Percentiles rank a stretch among this genome's conserved stretches.
These are phyloP conservation scores for Termitomyces sp. DNA, from an alignment of 768 basidiomycete genomes.

Conservation along the genomic window DNA sequence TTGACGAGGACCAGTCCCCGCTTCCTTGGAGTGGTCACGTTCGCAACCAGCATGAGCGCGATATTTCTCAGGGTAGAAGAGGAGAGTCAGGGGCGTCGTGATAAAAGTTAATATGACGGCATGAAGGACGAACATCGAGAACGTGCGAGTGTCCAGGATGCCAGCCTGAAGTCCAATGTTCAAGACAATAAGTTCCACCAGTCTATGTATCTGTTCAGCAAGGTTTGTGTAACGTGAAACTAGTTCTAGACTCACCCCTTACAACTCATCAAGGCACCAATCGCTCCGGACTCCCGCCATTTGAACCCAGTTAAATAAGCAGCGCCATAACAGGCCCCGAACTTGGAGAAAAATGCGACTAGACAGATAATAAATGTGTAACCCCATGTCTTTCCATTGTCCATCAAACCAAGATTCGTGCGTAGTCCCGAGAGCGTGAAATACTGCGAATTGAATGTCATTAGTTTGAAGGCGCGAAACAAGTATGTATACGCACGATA, in stretches of 20 bases:
- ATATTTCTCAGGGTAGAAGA: constrained; percentile 68
- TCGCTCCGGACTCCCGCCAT: constrained; percentile 74
- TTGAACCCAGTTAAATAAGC: constrained; percentile 64
- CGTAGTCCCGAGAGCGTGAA: constrained; percentile 75
- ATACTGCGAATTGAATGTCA: constrained; percentile 45
- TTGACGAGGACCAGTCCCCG: constrained; percentile 15
- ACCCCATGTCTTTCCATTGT: constrained; percentile 78
- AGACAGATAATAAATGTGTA: constrained; percentile 72
- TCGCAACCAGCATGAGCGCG: constrained; percentile 35
- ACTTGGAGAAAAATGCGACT: constrained; percentile 79
- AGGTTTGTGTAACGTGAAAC: neutral
- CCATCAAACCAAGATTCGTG: constrained; percentile 76
- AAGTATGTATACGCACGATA: constrained; percentile 43
- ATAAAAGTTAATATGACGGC: constrained; percentile 77
- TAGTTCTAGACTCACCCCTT: constrained; percentile 57
- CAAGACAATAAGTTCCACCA: constrained; percentile 88
- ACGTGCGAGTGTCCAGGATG: constrained; percentile 61
- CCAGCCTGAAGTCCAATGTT: constrained; percentile 77
- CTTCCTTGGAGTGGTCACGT: constrained; percentile 17
- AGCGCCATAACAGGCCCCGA: constrained; percentile 58
- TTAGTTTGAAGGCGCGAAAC: neutral
- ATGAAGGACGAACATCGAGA: constrained; percentile 88
- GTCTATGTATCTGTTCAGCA: constrained; percentile 25
- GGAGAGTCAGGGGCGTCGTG: constrained; percentile 77
- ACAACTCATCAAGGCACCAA: constrained; percentile 87